phyloP scores from a whole-genome alignment of 1,284 basidiomycete genomes.

The Trichosporon faecale region DNA sequence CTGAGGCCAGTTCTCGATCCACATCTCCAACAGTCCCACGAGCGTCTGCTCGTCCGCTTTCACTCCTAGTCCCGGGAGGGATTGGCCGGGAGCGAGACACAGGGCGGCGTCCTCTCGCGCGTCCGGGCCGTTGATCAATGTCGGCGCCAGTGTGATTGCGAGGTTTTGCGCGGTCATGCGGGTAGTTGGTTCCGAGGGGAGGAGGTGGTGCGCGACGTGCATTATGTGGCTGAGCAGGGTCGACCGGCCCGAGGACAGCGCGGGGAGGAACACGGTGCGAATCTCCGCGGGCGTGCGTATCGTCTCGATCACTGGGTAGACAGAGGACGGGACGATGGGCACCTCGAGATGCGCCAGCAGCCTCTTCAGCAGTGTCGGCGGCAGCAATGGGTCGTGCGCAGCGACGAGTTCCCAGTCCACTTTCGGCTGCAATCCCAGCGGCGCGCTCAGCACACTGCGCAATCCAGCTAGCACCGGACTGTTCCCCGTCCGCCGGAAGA shows the following conservation, averaged over 20 bases:
- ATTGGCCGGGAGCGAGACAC: slow-evolving; percentile 35
- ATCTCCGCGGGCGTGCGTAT: neutral
- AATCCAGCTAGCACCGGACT: slow-evolving; percentile 25
- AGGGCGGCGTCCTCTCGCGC: slow-evolving; percentile 39
- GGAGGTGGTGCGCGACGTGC: slow-evolving; percentile 30
- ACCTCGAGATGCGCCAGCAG: neutral
- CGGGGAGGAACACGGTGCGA: slow-evolving; percentile 24
- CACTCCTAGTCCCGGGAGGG: slow-evolving; percentile 12
- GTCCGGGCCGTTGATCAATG: slow-evolving; percentile 37
- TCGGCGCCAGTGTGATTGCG: slow-evolving; percentile 42
- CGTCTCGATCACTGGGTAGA: slow-evolving; percentile 31
- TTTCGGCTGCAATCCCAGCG: slow-evolving; percentile 29
- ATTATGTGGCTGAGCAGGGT: slow-evolving; percentile 28
- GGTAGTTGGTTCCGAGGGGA: slow-evolving; percentile 25
- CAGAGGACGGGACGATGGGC: slow-evolving; percentile 26
- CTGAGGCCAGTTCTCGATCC: slow-evolving; percentile 28
- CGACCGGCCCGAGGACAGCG: slow-evolving; percentile 15
- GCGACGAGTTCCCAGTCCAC: slow-evolving; percentile 40
- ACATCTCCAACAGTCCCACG: slow-evolving; percentile 39
- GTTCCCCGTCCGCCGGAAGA: slow-evolving; percentile 39
- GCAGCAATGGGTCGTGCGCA: slow-evolving; percentile 35
- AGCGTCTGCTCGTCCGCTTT: slow-evolving; percentile 20
- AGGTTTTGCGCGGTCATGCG: slow-evolving; percentile 37
- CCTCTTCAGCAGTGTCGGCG: slow-evolving; percentile 27
- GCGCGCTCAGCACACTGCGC: slow-evolving; percentile 31